A percentile compares a stretch with the other conserved stretches of the same genome.
Conservation (phyloP, 2,329 filamentous ascomycete species). For the Emericellopsis atlantica region DNA sequence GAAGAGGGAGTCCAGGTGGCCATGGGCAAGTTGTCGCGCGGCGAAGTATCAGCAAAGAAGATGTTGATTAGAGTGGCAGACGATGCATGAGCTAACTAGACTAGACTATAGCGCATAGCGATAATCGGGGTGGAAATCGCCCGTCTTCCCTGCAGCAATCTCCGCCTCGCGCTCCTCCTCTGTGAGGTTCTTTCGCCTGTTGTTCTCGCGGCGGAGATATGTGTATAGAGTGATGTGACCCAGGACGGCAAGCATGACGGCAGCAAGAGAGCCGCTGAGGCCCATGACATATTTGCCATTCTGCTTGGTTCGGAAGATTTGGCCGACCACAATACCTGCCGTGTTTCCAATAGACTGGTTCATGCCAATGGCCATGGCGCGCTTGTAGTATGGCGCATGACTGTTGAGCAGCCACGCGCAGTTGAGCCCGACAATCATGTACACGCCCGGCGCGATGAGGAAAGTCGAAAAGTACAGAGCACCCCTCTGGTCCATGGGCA, state of each 20-base stretch:
- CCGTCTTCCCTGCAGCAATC: constrained; percentile 8
- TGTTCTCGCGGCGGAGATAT: constrained; percentile 8
- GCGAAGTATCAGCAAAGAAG: neutral
- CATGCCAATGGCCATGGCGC: constrained; percentile 29
- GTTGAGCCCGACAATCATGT: constrained; percentile 21
- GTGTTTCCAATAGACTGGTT: constrained; percentile 32
- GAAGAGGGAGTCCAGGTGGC: neutral
- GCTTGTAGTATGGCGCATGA: constrained; percentile 29
- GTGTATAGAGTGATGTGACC: constrained; percentile 9
- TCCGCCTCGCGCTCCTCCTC: constrained; percentile 9
- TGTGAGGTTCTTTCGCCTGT: constrained; percentile 7
- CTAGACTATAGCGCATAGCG: constrained; percentile 10
- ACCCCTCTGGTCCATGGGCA: constrained; percentile 4
- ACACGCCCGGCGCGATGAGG: constrained; percentile 12
- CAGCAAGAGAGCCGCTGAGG: constrained; percentile 9
- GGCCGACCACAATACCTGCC: constrained; percentile 27
- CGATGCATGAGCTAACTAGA: neutral
- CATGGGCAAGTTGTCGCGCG: neutral
- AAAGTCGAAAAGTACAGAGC: constrained; percentile 8
- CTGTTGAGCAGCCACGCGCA: constrained; percentile 34
- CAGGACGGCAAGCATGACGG: constrained; percentile 7
- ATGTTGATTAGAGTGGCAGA: neutral
- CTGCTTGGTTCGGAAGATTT: constrained; percentile 7
- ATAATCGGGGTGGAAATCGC: constrained; percentile 12
- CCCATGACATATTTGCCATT: constrained; percentile 11